phyloP scores from a whole-genome alignment of 2,329 filamentous ascomycete genomes.

The Akanthomyces muscarius region DNA sequence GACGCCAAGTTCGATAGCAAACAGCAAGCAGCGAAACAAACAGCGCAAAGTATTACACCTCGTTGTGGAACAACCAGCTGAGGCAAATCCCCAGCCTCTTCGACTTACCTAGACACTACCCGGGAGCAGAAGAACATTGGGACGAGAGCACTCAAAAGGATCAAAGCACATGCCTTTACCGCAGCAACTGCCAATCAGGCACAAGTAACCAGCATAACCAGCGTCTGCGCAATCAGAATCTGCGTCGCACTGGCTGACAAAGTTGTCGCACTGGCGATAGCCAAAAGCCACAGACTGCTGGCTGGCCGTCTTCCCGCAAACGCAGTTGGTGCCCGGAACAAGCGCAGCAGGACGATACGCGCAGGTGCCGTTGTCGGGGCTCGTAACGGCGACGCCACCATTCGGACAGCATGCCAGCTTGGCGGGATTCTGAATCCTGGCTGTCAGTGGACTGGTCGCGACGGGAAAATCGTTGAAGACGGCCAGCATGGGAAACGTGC shows the following conservation, averaged over 20 bases:
- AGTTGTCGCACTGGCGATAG: constrained; percentile 33
- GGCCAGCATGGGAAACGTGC: constrained; percentile 27
- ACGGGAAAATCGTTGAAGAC: constrained; percentile 29
- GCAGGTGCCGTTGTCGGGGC: constrained; percentile 22
- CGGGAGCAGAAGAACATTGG: constrained; percentile 28
- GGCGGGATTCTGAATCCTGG: constrained; percentile 33
- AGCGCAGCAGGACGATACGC: constrained; percentile 31
- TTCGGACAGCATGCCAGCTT: constrained; percentile 32
- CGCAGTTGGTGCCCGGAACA: constrained; percentile 29
- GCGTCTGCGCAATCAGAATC: constrained; percentile 28
- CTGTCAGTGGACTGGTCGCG: constrained; percentile 25
- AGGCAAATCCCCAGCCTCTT: background rate
- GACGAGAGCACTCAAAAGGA: constrained; percentile 34
- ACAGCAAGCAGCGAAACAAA: background rate
- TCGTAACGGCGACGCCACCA: constrained; percentile 23
- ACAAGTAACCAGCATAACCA: constrained; percentile 27
- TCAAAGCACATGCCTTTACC: constrained; percentile 34
- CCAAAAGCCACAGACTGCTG: constrained; percentile 28
- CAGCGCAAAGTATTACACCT: background rate
- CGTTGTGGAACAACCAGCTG: background rate
- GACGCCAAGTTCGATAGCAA: background rate
- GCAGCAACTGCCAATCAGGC: constrained; percentile 35
- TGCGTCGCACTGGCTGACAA: constrained; percentile 24
- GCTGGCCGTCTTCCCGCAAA: constrained; percentile 32
- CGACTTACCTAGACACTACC: constrained; percentile 14